Evolutionary conservation across 257 asterid species (phyloP), one percentile per base, ranked within the genome.

Genomic region (Salvia miltiorrhiza): DNA sequence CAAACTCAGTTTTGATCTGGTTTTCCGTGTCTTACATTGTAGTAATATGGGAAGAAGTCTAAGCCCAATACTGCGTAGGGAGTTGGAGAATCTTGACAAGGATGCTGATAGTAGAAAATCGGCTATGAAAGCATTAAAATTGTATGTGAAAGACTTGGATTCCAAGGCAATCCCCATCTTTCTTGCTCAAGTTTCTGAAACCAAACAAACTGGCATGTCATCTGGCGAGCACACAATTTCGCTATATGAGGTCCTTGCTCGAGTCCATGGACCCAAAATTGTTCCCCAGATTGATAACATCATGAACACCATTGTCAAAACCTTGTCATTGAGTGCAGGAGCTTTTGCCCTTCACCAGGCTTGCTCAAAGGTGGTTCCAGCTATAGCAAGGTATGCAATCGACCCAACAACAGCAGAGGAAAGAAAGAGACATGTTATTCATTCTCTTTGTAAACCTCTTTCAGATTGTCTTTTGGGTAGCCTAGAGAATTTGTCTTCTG

Each of bases 261-360:
- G 96, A 72, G 91, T 87, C 70, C 97, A 91, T 26, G 97, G 97
- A 5, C 87, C 87, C 5, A 87, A 91, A 68, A 88, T 91, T 5
- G 85, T 82, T 32, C 85, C 96, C 69, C 97, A 88, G 47, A 88
- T 93, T 30, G 90, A 84, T 45, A 90, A 88, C 80, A 90, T 93
- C 23, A 90, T 90, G 97, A 74, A 39, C 83, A 84, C 92, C 75
- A 79, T 93, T 58, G 77, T 93, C 65, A 86, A 86, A 78, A 93
- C 95, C 58, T 74, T 93, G 79, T 77, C 87, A 17, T 79, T 78
- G 17, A 93, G 99, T 69, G 94, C 88, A 1, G 99, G 97, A 40
- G 88, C 97, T 37, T 93, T 87, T 76, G 88, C 97, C 63, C 99
- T 93, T 80, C 99, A 93, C 65, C 96, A 88, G 79, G 95, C 99